A percentile compares a stretch with the other conserved stretches of the same genome.
phyloP scores from a whole-genome alignment of 2,329 filamentous ascomycete genomes.

The Trichoderma atrobrunneum region DNA sequence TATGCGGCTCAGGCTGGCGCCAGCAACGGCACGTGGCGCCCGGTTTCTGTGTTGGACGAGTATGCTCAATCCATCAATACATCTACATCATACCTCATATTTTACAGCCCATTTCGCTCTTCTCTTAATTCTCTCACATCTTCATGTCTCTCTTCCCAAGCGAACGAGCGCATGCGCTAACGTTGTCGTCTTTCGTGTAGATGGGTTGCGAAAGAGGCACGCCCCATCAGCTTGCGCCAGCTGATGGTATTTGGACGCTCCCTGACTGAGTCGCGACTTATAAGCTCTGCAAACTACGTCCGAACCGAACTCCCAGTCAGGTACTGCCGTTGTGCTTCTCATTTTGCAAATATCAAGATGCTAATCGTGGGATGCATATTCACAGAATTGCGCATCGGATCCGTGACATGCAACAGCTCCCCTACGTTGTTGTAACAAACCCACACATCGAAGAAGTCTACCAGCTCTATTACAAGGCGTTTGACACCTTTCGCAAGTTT shows the following conservation, averaged over 20 bases:
- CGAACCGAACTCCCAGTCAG: constrained; percentile 70
- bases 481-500: constrained; percentile 82
- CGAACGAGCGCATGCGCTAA: constrained; percentile 13
- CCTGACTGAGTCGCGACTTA: constrained; percentile 80
- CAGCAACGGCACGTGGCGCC: constrained; percentile 53
- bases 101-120: neutral
- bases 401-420: constrained; percentile 93
- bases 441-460: constrained; percentile 92
- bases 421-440: constrained; percentile 95
- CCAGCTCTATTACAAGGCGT: constrained; percentile 95
- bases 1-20: constrained; percentile 27
- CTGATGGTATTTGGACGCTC: constrained; percentile 96
- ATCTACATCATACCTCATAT: neutral
- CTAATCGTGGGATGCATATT: neutral
- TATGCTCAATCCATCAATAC: constrained; percentile 35
- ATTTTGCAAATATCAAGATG: neutral
- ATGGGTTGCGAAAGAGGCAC: constrained; percentile 89
- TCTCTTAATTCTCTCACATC: neutral
- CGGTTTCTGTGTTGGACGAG: constrained; percentile 64
- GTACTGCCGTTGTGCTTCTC: constrained; percentile 10
- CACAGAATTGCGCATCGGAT: constrained; percentile 83
- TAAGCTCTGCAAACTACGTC: constrained; percentile 97
- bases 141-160: neutral
- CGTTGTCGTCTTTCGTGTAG: constrained; percentile 42
- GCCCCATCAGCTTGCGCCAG: constrained; percentile 94